These are phyloP conservation scores for Gamarada debralockiae DNA, from an alignment of 495 filamentous ascomycete species.

Conservation along the genomic window DNA sequence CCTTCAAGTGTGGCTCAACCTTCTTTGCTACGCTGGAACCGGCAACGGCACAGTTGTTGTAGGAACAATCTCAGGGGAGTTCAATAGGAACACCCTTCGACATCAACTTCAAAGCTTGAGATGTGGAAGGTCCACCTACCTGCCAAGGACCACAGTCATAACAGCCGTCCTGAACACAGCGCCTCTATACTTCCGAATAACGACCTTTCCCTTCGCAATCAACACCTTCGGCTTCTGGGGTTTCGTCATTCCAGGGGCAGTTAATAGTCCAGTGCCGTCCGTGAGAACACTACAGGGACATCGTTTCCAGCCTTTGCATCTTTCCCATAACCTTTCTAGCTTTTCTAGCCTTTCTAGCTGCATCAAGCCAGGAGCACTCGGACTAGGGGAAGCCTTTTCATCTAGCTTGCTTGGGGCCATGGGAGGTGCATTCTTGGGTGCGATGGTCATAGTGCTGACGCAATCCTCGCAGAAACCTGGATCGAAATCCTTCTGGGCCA, in stretches of 20 bases:
- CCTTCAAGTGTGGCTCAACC: constrained; percentile 8
- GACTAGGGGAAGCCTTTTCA: no score
- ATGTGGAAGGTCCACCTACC: constrained; percentile 9
- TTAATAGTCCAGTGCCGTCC: neutral
- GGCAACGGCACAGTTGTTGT: neutral
- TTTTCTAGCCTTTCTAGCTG: no score
- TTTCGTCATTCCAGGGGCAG: neutral
- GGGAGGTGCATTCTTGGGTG: no score
- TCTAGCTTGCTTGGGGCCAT: no score
- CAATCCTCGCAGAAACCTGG: no score
- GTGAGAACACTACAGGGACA: neutral
- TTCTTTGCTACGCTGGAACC: constrained; percentile 13
- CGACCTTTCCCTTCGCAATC: neutral
- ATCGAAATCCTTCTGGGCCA: no score
- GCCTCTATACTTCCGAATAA: neutral
- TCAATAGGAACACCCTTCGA: constrained; percentile 4
- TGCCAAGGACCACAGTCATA: neutral
- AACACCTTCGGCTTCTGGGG: neutral
- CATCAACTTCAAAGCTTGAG: constrained; percentile 8
- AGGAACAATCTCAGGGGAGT: neutral
- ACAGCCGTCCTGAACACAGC: neutral
- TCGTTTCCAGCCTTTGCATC: neutral
- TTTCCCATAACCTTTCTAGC: neutral
- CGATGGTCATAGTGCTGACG: no score
- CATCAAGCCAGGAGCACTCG: no score